These are phyloP conservation scores for Solanum chilense DNA, from an alignment of 257 asterid genomes.

Conservation along the genomic window DNA sequence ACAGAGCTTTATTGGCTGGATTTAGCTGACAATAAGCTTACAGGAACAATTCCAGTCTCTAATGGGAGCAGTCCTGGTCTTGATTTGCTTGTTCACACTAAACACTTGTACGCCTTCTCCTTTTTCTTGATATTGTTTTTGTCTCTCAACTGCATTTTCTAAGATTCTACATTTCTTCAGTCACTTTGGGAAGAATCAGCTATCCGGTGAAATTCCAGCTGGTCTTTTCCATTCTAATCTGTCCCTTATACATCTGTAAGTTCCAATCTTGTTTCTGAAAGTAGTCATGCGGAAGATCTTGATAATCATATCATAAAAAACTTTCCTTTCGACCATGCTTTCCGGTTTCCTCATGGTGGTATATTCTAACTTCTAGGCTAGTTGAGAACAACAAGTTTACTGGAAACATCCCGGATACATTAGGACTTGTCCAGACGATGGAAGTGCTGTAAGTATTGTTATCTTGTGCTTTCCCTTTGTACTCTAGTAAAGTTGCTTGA, in stretches of 20 bases:
- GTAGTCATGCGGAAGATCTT: neutral
- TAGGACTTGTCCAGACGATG: conserved; percentile 44
- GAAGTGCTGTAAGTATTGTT: conserved; percentile 72
- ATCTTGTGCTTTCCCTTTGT: neutral
- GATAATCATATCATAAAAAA: neutral
- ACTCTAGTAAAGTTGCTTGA: neutral
- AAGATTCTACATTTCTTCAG: conserved; percentile 18
- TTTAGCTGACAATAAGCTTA: conserved; percentile 72
- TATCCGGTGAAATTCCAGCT: conserved; percentile 68
- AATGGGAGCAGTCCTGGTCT: conserved; percentile 60
- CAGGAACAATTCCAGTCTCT: conserved; percentile 77
- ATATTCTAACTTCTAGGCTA: conserved; percentile 32
- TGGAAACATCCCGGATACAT: conserved; percentile 61
- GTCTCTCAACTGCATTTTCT: neutral
- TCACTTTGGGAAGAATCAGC: conserved; percentile 71
- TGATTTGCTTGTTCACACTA: conserved; percentile 61
- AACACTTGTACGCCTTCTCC: conserved; percentile 58
- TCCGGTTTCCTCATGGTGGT: neutral
- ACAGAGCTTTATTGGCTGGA: conserved; percentile 65
- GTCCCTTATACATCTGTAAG: conserved; percentile 81
- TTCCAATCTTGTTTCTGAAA: neutral
- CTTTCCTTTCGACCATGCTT: neutral
- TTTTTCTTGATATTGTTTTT: neutral
- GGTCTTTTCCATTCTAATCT: conserved; percentile 46
- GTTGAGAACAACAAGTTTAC: conserved; percentile 52